Evolutionary conservation across 305 asterid genomes (phyloP), one percentile per base, ranked within the genome.

Genomic region (Fraxinus floribunda): DNA sequence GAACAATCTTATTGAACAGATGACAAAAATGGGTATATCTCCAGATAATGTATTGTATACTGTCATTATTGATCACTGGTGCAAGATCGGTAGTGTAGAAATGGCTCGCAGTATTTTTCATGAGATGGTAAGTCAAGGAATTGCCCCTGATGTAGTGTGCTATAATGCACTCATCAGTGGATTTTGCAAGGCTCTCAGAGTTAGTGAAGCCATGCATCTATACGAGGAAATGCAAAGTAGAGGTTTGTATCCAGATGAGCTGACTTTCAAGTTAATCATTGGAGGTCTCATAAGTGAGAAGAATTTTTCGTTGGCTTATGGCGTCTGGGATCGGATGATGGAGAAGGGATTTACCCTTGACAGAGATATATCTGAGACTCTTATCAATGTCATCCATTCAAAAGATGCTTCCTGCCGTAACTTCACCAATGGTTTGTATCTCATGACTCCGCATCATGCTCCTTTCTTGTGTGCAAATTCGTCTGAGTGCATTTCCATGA

Each of bases 301-400:
- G 75, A 91, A 90, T 83, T 83, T 90, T 81, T 80, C 93, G 60
- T 79, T 85, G 89, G 99, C 98, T 77, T 90, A 94, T 90, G 87
- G 90, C 35, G 84, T 94, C 66, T 95, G 99, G 99, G 98, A 93
- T 87, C 92, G 88, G 76, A 94, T 95, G 98, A 93, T 95, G 98
- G 97, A 89, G 87, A 92, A 88, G 88, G 99, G 99, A 52, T 94
- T 91, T 87, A 91, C 98, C 7, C 98, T 94, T 82, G 97, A 95
- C 76, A 87, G 90, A 83, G 92, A 92, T 90, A 85, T 93, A 79
- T 93, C 98, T 4, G 90, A 90, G 84, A 84, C 89, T 81, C 93
- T 95, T 78, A 88, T 92, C 39, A 85, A 85, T 60, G 91, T 93
- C 77, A 89, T 92, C 83, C 89, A 85, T 77, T 79, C 89, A n/a